A percentile compares a stretch with the other conserved stretches of the same genome.
Evolutionary conservation across 129 eudicot genomes (phyloP).

Genomic region (Flaveria trinervia): DNA sequence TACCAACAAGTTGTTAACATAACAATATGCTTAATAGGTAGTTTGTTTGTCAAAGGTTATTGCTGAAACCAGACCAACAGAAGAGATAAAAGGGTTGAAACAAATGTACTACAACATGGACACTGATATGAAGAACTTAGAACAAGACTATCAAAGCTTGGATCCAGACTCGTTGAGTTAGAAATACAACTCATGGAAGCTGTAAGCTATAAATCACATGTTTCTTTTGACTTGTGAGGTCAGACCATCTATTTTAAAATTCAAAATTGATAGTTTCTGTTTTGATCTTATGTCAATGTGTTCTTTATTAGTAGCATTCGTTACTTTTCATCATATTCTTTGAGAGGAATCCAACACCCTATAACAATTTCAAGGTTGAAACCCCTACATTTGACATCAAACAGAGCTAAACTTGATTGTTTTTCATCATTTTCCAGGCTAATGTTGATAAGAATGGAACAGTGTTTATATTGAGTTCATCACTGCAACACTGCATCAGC

Average conservation of each 20-base stretch:
- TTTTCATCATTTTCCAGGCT: conserved; percentile 42
- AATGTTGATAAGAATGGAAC: conserved; percentile 71
- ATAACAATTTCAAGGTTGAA: neutral
- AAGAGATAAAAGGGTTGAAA: conserved; percentile 75
- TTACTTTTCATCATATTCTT: neutral
- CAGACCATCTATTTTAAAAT: neutral
- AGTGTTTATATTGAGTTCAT: conserved; percentile 69
- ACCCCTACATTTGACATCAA: conserved; percentile 1
- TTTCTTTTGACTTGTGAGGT: conserved; percentile 5
- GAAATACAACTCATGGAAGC: conserved; percentile 90
- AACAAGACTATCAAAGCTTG: conserved; percentile 69
- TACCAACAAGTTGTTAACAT: too few relatives aligned
- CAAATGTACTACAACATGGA: conserved; percentile 87
- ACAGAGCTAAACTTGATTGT: conserved; percentile 2
- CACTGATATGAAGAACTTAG: conserved; percentile 83
- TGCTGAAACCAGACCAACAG: conserved; percentile 73
- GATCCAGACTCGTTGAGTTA: conserved; percentile 62
- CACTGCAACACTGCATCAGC: conserved; percentile 85
- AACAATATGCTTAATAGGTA: neutral
- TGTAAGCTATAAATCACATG: conserved; percentile 44
- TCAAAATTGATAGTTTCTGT: neutral
- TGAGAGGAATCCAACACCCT: neutral
- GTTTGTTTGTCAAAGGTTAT: conserved; percentile 55
- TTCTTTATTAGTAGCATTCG: neutral
- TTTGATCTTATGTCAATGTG: neutral